Conservation (phyloP, 1,284 basidiomycete genomes). For the Serendipita sp. region DNA sequence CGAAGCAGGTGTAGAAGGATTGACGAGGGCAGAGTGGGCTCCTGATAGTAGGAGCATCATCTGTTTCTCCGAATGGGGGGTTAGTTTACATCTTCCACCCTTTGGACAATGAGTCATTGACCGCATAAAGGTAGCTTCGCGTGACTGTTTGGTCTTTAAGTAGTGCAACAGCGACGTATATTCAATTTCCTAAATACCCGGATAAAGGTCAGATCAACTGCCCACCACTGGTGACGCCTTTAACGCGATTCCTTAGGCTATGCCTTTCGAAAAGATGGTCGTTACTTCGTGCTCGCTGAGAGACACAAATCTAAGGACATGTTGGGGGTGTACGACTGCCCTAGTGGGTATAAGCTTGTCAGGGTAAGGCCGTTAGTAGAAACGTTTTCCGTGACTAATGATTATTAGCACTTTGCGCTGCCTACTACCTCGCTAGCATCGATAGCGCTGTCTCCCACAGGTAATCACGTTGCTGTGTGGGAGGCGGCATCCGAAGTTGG, state of each 20-base stretch:
- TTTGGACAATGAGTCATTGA: not conserved
- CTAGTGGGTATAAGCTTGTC: slow-evolving; percentile 53
- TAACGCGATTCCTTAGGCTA: slow-evolving; percentile 36
- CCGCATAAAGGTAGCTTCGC: slow-evolving; percentile 38
- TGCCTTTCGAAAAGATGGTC: slow-evolving; percentile 61
- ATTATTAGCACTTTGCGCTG: slow-evolving; percentile 60
- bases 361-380: slow-evolving; percentile 36
- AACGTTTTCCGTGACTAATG: slow-evolving; percentile 4
- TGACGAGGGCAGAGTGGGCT: slow-evolving; percentile 73
- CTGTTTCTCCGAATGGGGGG: slow-evolving; percentile 81
- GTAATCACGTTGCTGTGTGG: slow-evolving; percentile 68
- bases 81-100: slow-evolving; percentile 30
- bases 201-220: slow-evolving; percentile 41
- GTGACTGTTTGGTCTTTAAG: slow-evolving; percentile 68
- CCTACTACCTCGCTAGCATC: slow-evolving; percentile 62
- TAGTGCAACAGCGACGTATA: slow-evolving; percentile 54
- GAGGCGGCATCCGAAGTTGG: slow-evolving; percentile 66
- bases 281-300: slow-evolving; percentile 71
- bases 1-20: slow-evolving; percentile 69
- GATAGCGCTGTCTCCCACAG: slow-evolving; percentile 67
- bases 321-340: slow-evolving; percentile 65
- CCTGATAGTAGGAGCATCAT: slow-evolving; percentile 64
- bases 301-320: slow-evolving; percentile 77
- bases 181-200: slow-evolving; percentile 64
- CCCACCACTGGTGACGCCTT: slow-evolving; percentile 9